Base-by-base conservation (phyloP, 192 early-diverging fungal species). In the Podila verticillata region DNA sequence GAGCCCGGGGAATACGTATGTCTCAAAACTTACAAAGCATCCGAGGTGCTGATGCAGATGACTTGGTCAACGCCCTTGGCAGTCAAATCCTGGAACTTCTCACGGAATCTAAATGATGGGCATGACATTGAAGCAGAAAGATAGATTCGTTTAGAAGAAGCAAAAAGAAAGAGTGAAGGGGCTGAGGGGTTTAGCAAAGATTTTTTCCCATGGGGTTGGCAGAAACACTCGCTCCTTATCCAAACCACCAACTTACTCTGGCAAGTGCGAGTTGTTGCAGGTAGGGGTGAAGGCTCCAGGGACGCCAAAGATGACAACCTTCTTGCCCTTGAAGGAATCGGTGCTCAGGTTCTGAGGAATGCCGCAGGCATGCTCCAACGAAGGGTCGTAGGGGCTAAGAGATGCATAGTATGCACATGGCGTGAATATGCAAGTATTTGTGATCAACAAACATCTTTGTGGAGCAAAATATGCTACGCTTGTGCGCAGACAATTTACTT, bases 1-100 rank as follows among this genome's bases (percentile, higher is more conserved):
- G 35, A 9, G 35, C 35, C 7, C 36, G 36, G 36, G 36, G 36
- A 39, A 39, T 39, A 13, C 13, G 36, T 13, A 13, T 39, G 7
- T 8, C 10, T 39, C 36, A 13, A 8, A 12, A 39, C 75, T 68
- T 80, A 80, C 77, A 87, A 87, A 8, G 81, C 87, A 79, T 89
- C 87, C 0, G 74, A 61, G 10, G 84, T 83, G n/a, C 91, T 84
- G 48, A 94, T 79, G 70, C 93, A 94, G 7, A 89, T 85, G 32
- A 96, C 83, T 30, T 87, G 82, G 65, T 90, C 89, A 19, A 93
- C 88, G 59, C 93, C 93, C 84, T 92, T 93, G 31, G 79, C 66
- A 66, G 88, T 87, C 34, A 96, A 80, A 47, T 89, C 85, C 72
- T 77, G 81, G 39, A 82, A 71, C 29, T 82, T 77, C 66, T 89